Percentiles rank a stretch among this genome's conserved stretches.
Conservation (phyloP, 106 monocot species). For the Vanilla planifolia region DNA sequence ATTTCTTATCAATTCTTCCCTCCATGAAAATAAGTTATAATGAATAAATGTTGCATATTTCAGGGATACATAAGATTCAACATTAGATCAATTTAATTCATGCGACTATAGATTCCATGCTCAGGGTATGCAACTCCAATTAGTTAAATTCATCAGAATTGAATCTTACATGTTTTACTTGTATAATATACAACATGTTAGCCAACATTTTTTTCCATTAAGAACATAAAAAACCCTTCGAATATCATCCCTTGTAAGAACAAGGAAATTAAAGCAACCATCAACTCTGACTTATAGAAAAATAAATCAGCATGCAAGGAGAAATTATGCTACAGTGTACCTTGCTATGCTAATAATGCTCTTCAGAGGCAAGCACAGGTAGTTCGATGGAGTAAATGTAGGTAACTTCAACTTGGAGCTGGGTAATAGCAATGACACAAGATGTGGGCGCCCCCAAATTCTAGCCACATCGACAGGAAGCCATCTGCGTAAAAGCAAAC, state of each 20-base stretch:
- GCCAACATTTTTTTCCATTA: background rate
- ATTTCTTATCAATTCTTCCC: no score
- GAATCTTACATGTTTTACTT: no score
- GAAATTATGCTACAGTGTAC: slow-evolving; percentile 20
- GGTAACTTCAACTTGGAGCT: slow-evolving; percentile 39
- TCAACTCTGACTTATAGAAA: background rate
- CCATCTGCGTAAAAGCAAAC: slow-evolving; percentile 43
- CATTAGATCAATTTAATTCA: no score
- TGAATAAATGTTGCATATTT: no score
- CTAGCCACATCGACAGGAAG: slow-evolving; percentile 85
- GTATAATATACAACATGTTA: no score
- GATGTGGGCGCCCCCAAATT: slow-evolving; percentile 56
- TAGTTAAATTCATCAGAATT: no score
- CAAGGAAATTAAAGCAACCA: background rate
- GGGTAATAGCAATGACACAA: slow-evolving; percentile 61
- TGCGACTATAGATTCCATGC: no score
- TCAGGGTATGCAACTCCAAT: no score
- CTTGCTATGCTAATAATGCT: slow-evolving; percentile 84
- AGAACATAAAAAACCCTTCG: background rate
- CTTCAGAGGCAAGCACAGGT: slow-evolving; percentile 59
- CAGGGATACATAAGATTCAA: no score
- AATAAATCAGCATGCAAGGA: background rate
- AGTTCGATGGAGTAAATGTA: slow-evolving; percentile 51
- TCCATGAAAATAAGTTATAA: no score
- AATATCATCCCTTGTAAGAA: background rate